A percentile compares a stretch with the other conserved stretches of the same genome.
These are phyloP conservation scores for Pterocarpus santalinus DNA, from an alignment of 306 rosid genomes.

Conservation along the genomic window DNA sequence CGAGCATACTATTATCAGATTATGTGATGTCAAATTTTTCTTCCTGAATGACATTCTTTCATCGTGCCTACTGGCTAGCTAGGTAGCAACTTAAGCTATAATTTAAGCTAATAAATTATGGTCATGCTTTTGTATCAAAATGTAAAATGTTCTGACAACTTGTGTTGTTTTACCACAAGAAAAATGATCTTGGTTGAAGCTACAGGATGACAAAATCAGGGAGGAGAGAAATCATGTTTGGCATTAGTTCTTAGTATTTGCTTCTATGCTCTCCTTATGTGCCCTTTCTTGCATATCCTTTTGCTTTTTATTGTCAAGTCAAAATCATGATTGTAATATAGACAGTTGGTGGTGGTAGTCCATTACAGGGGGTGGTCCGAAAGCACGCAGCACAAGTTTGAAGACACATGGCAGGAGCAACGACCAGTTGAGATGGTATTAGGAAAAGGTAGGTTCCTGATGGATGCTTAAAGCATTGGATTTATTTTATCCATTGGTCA, in stretches of 20 bases:
- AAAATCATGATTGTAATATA: slow-evolving; percentile 39
- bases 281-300: slow-evolving; percentile 18
- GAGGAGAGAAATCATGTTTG: not conserved
- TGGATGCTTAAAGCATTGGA: slow-evolving; percentile 6
- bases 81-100: not conserved
- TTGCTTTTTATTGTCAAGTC: slow-evolving; percentile 21
- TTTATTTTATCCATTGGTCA: slow-evolving; percentile 30
- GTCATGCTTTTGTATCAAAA: not conserved
- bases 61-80: not conserved
- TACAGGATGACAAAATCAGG: not conserved
- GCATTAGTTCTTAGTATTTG: not conserved
- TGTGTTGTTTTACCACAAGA: slow-evolving; percentile 20
- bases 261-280: slow-evolving; percentile 11
- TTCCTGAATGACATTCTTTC: slow-evolving; percentile 4
- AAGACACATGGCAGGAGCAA: slow-evolving; percentile 93
- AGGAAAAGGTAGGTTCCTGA: slow-evolving; percentile 75
- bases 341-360: slow-evolving; percentile 59
- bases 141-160: slow-evolving; percentile 4
- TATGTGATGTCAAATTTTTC: not conserved
- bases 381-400: slow-evolving; percentile 87
- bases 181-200: not conserved
- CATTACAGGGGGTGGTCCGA: slow-evolving; percentile 96
- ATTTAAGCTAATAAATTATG: not conserved
- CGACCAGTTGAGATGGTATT: slow-evolving; percentile 79
- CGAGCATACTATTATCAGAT: not conserved